Evolutionary conservation across 1,139 yeast species (phyloP), one percentile per base, ranked within the genome.

Genomic region (Kurtzmaniella quercitrusa): DNA sequence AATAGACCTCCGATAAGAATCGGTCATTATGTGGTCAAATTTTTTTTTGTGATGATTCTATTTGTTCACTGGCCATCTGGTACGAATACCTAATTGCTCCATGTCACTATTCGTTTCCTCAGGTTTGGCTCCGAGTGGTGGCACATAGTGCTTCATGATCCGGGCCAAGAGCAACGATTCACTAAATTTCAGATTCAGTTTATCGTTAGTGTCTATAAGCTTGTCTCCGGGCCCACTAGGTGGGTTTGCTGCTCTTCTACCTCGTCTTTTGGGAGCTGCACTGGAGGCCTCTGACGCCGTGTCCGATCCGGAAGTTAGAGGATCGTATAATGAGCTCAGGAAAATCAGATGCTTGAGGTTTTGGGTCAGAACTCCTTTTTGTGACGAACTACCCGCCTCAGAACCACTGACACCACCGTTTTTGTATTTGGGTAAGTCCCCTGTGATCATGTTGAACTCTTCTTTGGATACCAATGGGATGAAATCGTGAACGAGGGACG

Each of bases 91-190:
- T 63, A 72, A 64, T 41, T 53, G 46, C 22, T 65, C 65, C 42
- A 71, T 60, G 52, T 72, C 78, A 39, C 56, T 51, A 15, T 46
- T 48, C 41, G 68, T 54, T 49, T 72, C 75, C 15, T 69, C 71
- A 7, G 54, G 50, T 39, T 50, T 63, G 2, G 66, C 71, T 19
- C 65, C 53, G 41, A 63, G 67, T 2, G 77, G 77, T 2, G 76
- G 76, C 19, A 50, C 51, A 45, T 69, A 72, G 45, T 70, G 74
- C 52, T 72, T 72, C 68, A 67, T 66, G 39, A 72, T 72, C 52
- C 65, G 68, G 3, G 76, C 75, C 43, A 71, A 58, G 22, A 72
- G 54, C 19, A 61, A 61, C 0, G 75, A 62, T 47, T 72, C 77
- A 1, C 71, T 59, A 46, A 59, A 59, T 45, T 59, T 42, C 35